Conservation (phyloP, 1,284 basidiomycete genomes). For the Hemileia vastatrix region DNA sequence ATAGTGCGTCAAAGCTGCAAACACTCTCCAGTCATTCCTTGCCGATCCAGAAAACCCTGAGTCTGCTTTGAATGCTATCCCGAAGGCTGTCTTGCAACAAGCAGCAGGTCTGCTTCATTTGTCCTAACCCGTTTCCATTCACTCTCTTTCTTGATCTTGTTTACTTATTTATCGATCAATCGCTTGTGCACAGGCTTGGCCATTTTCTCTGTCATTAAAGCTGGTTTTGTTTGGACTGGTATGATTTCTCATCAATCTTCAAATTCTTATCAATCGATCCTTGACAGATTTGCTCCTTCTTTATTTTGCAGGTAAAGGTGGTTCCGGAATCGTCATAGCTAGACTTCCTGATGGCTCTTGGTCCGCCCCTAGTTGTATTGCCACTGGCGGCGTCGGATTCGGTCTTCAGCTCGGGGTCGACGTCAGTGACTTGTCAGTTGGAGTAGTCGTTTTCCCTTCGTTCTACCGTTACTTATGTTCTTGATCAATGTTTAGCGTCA, state of each 20-base stretch:
- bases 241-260: no score
- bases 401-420: conserved; percentile 82
- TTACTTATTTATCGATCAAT: no score
- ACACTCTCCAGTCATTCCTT: conserved; percentile 41
- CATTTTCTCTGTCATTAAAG: conserved; percentile 78
- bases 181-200: conserved; percentile 57
- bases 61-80: conserved; percentile 87
- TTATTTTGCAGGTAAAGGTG: conserved; percentile 75
- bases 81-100: conserved; percentile 79
- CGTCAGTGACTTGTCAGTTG: conserved; percentile 22
- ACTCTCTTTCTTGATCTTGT: not conserved
- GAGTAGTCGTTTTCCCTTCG: conserved; percentile 6
- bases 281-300: conserved; percentile 62
- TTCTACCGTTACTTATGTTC: not conserved
- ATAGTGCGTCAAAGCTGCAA: conserved; percentile 10
- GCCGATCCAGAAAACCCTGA: conserved; percentile 80
- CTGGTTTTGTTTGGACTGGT: conserved; percentile 27
- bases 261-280: no score
- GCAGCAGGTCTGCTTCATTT: conserved; percentile 56
- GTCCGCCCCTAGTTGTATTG: conserved; percentile 95
- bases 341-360: conserved; percentile 90
- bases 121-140: no score
- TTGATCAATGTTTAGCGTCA: conserved; percentile 56
- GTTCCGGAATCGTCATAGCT: conserved; percentile 86
- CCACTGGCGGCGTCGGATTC: conserved; percentile 85